These are phyloP conservation scores for Starmerella potacharoeniae DNA, from an alignment of 805 yeast genomes.

Conservation along the genomic window DNA sequence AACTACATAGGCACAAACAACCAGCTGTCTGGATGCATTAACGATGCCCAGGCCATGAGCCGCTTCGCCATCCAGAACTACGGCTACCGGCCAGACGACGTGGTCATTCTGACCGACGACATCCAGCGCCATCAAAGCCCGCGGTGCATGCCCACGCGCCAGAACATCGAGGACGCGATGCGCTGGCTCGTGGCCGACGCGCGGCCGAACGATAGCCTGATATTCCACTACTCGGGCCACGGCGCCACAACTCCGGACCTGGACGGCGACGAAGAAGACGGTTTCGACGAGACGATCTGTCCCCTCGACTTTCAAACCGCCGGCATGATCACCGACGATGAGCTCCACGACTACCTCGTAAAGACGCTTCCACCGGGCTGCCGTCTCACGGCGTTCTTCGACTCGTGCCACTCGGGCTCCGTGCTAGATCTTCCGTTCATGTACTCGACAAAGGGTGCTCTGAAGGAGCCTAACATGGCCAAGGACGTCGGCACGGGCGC, in stretches of 20 bases:
- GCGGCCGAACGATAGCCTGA: constrained; percentile 61
- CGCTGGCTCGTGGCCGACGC: constrained; percentile 70
- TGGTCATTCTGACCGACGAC: constrained; percentile 35
- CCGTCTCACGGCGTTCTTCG: constrained; percentile 67
- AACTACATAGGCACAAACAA: constrained; percentile 59
- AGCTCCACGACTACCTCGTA: constrained; percentile 61
- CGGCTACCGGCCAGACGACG: constrained; percentile 31
- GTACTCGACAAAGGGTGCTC: constrained; percentile 71
- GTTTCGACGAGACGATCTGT: constrained; percentile 59
- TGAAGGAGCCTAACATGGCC: constrained; percentile 69
- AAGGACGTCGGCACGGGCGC: constrained; percentile 65
- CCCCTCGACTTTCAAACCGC: constrained; percentile 58
- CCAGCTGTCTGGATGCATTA: constrained; percentile 65
- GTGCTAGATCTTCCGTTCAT: constrained; percentile 68
- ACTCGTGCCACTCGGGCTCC: constrained; percentile 80
- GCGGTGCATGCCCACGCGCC: constrained; percentile 46
- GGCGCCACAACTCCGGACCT: constrained; percentile 64
- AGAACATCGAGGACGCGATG: constrained; percentile 67
- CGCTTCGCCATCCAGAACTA: constrained; percentile 34
- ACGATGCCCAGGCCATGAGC: constrained; percentile 45
- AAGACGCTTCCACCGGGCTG: constrained; percentile 59
- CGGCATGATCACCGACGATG: constrained; percentile 66
- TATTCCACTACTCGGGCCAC: constrained; percentile 80
- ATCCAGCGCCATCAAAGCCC: constrained; percentile 26
- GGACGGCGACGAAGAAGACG: constrained; percentile 67